Conservation (phyloP, 371 early-diverging fungal species). For the Circinella minor region DNA sequence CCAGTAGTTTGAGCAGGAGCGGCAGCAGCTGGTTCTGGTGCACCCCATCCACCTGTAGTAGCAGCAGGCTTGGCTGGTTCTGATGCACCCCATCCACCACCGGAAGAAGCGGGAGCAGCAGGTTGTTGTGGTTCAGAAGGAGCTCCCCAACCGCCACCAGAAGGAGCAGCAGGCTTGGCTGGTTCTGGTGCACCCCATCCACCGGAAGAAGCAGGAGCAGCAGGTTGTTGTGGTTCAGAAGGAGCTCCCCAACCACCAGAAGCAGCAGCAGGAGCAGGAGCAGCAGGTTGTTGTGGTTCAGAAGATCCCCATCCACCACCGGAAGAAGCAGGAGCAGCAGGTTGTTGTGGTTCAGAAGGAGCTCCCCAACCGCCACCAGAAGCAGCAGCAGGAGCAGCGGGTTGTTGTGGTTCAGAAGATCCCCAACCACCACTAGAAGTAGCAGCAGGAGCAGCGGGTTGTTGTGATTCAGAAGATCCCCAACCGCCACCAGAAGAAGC, state of each 20-base stretch:
- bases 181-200: constrained; percentile 17
- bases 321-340: constrained; percentile 2
- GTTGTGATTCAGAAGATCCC: constrained; percentile 21
- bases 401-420: constrained; percentile 12
- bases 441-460: constrained; percentile 12
- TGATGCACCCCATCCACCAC: too few species aligned
- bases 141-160: constrained; percentile 26
- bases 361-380: background rate
- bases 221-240: too few species aligned
- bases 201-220: background rate
- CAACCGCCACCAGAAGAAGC: constrained; percentile 32
- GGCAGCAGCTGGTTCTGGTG: too few species aligned
- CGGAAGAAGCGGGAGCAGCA: too few species aligned
- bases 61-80: too few species aligned
- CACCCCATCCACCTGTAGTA: too few species aligned
- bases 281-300: background rate
- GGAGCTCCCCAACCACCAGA: too few species aligned
- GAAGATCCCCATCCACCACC: background rate
- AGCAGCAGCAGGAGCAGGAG: too few species aligned
- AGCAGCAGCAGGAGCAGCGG: too few species aligned
- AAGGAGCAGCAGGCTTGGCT: background rate
- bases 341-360: too few species aligned
- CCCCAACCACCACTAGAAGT: constrained; percentile 26
- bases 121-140: constrained; percentile 13
- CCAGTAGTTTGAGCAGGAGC: too few species aligned